Evolutionary conservation across 1,139 yeast species (phyloP).

Genomic region (Suhomyces ambrosiae): DNA sequence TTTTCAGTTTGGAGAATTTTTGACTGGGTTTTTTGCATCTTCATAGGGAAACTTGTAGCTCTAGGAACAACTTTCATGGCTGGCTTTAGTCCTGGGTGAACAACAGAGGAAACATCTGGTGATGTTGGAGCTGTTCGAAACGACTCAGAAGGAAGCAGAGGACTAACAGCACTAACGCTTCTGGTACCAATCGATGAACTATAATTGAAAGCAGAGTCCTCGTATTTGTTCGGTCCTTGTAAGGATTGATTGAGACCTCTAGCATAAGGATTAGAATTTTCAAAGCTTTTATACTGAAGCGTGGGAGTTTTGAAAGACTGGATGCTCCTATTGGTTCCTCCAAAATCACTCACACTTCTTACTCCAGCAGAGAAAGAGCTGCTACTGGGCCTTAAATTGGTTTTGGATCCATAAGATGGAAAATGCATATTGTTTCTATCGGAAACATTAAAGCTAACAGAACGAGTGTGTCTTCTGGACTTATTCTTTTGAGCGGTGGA

Average conservation of each 20-base stretch:
- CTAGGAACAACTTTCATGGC: neutral
- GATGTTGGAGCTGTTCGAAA: conserved; percentile 5
- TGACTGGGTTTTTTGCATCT: neutral
- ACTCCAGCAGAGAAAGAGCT: conserved; percentile 1
- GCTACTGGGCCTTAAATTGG: conserved; percentile 1
- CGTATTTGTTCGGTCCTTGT: neutral
- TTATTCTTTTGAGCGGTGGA: conserved; percentile 3
- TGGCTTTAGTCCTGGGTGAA: neutral
- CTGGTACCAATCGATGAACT: neutral
- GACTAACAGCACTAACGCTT: conserved; percentile 2
- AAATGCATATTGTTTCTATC: neutral
- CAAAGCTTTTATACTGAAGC: neutral
- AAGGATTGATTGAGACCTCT: neutral
- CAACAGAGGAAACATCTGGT: no score
- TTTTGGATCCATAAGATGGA: neutral
- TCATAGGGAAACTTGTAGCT: neutral
- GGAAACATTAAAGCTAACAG: conserved; percentile 2
- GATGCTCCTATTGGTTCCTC: neutral
- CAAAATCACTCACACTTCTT: conserved; percentile 5
- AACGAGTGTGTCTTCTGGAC: conserved; percentile 2
- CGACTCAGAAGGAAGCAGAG: neutral
- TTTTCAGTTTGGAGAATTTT: neutral
- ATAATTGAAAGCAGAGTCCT: neutral
- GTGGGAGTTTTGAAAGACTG: neutral
- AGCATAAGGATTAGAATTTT: neutral